These are phyloP conservation scores for Rhinocladiella similis DNA, from an alignment of 2,329 filamentous ascomycete species.

Conservation along the genomic window DNA sequence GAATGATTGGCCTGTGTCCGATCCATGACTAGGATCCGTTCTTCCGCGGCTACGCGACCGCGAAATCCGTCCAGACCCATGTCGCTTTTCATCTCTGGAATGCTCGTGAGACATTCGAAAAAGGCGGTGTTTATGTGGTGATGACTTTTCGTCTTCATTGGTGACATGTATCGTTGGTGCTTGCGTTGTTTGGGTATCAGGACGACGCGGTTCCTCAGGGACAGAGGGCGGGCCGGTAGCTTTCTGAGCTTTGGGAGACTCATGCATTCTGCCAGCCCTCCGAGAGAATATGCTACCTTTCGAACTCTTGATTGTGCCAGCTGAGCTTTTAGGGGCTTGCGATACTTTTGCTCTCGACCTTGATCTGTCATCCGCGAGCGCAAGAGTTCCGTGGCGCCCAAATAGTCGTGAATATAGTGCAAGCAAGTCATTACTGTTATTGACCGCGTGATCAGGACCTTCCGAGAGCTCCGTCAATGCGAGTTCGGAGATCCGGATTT, in stretches of 20 bases:
- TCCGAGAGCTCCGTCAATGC: constrained; percentile 79
- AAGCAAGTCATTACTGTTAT: constrained; percentile 81
- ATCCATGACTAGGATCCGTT: constrained; percentile 7
- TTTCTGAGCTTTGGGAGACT: constrained; percentile 32
- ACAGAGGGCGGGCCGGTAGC: constrained; percentile 22
- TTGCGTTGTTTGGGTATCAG: constrained; percentile 32
- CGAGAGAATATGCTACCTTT: constrained; percentile 77
- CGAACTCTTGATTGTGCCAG: constrained; percentile 69
- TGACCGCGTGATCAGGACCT: constrained; percentile 81
- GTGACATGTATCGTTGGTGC: constrained; percentile 78
- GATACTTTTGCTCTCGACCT: constrained; percentile 44
- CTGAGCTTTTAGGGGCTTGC: constrained; percentile 66
- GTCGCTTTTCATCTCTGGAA: constrained; percentile 10
- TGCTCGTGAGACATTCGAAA: constrained; percentile 35
- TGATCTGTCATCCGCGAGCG: constrained; percentile 36
- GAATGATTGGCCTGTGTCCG: constrained; percentile 15
- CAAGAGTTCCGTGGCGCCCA: constrained; percentile 56
- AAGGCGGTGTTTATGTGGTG: constrained; percentile 33
- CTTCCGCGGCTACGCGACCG: constrained; percentile 19
- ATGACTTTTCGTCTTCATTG: constrained; percentile 51
- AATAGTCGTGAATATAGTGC: constrained; percentile 81
- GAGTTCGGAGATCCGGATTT: constrained; percentile 94
- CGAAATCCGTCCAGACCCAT: constrained; percentile 9
- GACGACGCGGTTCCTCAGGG: constrained; percentile 27
- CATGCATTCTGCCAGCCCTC: constrained; percentile 49